These are phyloP conservation scores for Physocladia obscura DNA, from an alignment of 192 early-diverging fungal genomes.

Conservation along the genomic window DNA sequence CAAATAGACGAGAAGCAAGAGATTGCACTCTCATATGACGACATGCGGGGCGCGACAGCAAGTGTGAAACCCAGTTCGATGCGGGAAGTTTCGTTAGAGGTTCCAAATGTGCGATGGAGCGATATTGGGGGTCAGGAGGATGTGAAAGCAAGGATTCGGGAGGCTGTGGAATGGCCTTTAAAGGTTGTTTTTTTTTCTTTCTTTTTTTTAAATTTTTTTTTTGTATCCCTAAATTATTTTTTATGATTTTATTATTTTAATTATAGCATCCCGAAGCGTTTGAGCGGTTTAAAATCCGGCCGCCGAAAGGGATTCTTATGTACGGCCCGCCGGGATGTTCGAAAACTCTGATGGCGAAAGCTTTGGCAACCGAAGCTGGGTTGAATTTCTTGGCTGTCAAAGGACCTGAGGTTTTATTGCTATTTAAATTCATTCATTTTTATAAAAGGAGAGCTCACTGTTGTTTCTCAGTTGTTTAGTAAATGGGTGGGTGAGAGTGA, in stretches of 20 bases:
- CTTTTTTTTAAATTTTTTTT: not conserved
- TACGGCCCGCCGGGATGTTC: conserved; percentile 98
- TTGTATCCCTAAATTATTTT: not conserved
- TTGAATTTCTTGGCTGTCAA: conserved; percentile 98
- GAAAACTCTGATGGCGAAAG: conserved; percentile 97
- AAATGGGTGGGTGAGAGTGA: conserved; percentile 99
- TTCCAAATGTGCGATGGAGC: conserved; percentile 88
- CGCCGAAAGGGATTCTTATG: conserved; percentile 95
- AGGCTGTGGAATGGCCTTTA: conserved; percentile 98
- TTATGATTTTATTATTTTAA: not conserved
- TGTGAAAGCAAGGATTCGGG: conserved; percentile 87
- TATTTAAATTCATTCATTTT: not conserved
- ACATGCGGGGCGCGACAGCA: conserved; percentile 49
- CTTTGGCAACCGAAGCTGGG: conserved; percentile 91
- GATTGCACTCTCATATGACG: conserved; percentile 51
- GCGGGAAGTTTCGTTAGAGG: conserved; percentile 84
- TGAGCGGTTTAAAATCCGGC: conserved; percentile 80
- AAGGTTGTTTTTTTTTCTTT: conserved; percentile 49
- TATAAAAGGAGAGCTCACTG: not conserved
- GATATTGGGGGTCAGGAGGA: conserved; percentile 93
- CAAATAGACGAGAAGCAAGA: conserved; percentile 28
- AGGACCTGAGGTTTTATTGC: conserved; percentile 79
- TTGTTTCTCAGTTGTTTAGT: conserved; percentile 74
- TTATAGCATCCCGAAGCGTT: conserved; percentile 88
- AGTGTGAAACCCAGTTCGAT: conserved; percentile 74